A percentile compares a stretch with the other conserved stretches of the same genome.
These are phyloP conservation scores for Exobasidium cylindrosporum DNA, from an alignment of 1,284 basidiomycete species.

Conservation along the genomic window DNA sequence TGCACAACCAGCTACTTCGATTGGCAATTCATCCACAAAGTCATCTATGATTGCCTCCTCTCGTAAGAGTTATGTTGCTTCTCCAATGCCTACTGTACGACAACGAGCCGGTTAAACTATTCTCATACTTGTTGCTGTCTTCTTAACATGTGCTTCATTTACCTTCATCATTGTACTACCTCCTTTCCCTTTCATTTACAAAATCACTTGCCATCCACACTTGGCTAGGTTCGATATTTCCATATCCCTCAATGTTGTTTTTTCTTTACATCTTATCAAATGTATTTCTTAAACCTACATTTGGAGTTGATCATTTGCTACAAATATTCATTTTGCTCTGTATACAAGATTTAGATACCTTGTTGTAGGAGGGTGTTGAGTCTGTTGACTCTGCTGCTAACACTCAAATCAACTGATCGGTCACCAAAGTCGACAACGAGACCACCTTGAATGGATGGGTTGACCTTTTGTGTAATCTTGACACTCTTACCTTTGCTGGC, in stretches of 20 bases:
- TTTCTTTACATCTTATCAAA: not conserved
- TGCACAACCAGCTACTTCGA: not conserved
- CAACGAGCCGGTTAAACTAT: not conserved
- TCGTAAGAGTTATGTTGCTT: not conserved
- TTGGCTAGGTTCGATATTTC: not conserved
- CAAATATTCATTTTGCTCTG: no score
- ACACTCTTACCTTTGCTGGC: slow-evolving; percentile 49
- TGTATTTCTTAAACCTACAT: no score
- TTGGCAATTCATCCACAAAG: not conserved
- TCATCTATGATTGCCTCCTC: not conserved
- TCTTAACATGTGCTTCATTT: slow-evolving; percentile 2
- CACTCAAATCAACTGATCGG: slow-evolving; percentile 93
- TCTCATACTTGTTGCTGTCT: not conserved
- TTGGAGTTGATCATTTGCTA: no score
- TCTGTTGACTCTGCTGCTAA: slow-evolving; percentile 87
- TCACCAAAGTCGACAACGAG: slow-evolving; percentile 95
- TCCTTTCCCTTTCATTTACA: no score
- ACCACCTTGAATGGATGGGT: slow-evolving; percentile 60
- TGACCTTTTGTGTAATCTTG: slow-evolving; percentile 52
- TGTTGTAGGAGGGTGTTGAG: slow-evolving; percentile 74
- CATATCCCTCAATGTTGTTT: not conserved
- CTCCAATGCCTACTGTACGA: not conserved
- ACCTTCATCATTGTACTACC: slow-evolving; percentile 1
- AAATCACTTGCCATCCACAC: no score
- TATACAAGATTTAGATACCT: slow-evolving; percentile 11